Conservation (phyloP, 1,284 basidiomycete species). For the Kwoniella shivajii region DNA sequence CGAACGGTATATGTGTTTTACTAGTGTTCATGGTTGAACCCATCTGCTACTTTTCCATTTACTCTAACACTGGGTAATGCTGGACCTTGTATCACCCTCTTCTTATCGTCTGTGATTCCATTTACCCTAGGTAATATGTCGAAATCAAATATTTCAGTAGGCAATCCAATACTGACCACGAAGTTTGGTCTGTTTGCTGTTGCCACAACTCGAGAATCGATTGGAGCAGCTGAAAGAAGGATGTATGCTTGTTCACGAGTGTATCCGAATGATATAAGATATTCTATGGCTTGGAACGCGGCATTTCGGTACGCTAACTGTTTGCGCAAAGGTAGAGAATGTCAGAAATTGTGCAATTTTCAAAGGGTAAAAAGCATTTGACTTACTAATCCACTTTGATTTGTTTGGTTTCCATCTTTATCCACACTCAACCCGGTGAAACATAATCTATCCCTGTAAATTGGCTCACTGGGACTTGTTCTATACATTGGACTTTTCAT, state of each 20-base stretch:
- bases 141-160: slow-evolving; percentile 36
- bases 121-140: slow-evolving; percentile 24
- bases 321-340: background rate
- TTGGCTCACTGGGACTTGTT: slow-evolving; percentile 25
- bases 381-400: slow-evolving; percentile 25
- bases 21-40: background rate
- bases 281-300: slow-evolving; percentile 71
- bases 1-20: background rate
- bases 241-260: slow-evolving; percentile 69
- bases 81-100: slow-evolving; percentile 1
- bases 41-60: background rate
- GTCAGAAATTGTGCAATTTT: background rate
- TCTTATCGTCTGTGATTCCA: background rate
- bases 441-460: slow-evolving; percentile 30
- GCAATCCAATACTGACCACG: slow-evolving; percentile 31
- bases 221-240: slow-evolving; percentile 70
- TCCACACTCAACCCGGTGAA: slow-evolving; percentile 30
- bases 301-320: slow-evolving; percentile 66
- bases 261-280: slow-evolving; percentile 59
- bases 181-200: slow-evolving; percentile 39
- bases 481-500: slow-evolving; percentile 69
- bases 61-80: slow-evolving; percentile 8
- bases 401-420: slow-evolving; percentile 25
- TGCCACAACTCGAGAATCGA: slow-evolving; percentile 57
- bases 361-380: background rate